phyloP scores from a whole-genome alignment of 345 rosid species.

The Clausena lansium region DNA sequence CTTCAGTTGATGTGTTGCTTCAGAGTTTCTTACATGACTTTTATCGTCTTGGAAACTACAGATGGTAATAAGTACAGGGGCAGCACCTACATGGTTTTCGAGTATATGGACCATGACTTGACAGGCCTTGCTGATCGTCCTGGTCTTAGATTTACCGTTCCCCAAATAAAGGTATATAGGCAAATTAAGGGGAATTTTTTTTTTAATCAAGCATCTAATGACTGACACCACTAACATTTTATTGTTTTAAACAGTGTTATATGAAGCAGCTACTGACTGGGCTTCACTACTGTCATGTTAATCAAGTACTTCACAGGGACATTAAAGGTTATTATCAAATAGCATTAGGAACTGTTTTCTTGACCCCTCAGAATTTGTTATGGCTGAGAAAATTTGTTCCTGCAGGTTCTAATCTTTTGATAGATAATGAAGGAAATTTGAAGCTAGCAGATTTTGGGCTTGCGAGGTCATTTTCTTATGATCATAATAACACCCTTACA shows the following conservation, averaged over 20 bases:
- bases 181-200: not conserved
- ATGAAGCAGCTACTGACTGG: slow-evolving; percentile 98
- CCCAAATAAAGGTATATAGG: slow-evolving; percentile 81
- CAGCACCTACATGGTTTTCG: slow-evolving; percentile 98
- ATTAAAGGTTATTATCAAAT: slow-evolving; percentile 66
- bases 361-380: not conserved
- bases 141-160: slow-evolving; percentile 84
- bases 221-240: not conserved
- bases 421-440: slow-evolving; percentile 88
- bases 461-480: slow-evolving; percentile 81
- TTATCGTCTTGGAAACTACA: slow-evolving; percentile 25
- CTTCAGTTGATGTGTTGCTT: not conserved
- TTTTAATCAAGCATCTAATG: not conserved
- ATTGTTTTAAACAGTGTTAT: slow-evolving; percentile 56
- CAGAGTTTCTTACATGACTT: slow-evolving; percentile 12
- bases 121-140: slow-evolving; percentile 97
- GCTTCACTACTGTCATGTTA: slow-evolving; percentile 90
- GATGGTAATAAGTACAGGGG: slow-evolving; percentile 93
- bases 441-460: slow-evolving; percentile 99
- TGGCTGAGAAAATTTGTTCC: slow-evolving; percentile 4
- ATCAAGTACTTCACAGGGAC: slow-evolving; percentile 97
- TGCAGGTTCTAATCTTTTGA: slow-evolving; percentile 94
- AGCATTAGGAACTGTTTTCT: not conserved
- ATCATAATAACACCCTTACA: slow-evolving; percentile 75
- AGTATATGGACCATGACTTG: slow-evolving; percentile 98